Base-by-base conservation (phyloP, 2,329 filamentous ascomycete species). In the Hypoxylon sp. region DNA sequence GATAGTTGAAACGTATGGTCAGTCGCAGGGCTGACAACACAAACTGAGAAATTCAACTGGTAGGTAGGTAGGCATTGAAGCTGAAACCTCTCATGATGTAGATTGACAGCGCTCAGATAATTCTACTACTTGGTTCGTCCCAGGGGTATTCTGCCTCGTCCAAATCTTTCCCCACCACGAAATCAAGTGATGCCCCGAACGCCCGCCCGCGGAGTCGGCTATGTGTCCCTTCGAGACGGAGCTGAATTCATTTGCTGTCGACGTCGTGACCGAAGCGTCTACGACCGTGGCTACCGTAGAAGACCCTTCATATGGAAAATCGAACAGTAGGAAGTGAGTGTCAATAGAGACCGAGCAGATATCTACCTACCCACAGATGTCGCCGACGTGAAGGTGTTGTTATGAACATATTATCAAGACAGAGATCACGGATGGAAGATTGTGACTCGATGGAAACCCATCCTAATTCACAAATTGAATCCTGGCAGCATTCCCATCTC, bases 191-290 rank as follows among this genome's bases (percentile, higher is more conserved):
- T 19, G 22, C 32, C 7, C 39, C 30, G 24, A 56, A 32, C 8
- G 26, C 10, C 34, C 24, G 49, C 22, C 48, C 41, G 7, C 43
- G 48, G 6, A 56, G 24, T 39, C 24, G 26, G 10, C n/a, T n/a
- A 53, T 53, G 10, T 20, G 10, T 24, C 53, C 48, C 11, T 20
- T 13, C 24, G 52, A 56, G 30, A 52, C 30, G 4, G 52, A 28
- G 19, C 30, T 41, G 5, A 56, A 52, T 3, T 6, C 11, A 20
- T 61, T 39, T 6, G 28, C 17, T 6, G 47, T 28, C 17, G 39
- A 51, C 15, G 22, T 30, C 6, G 13, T 49, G n/a, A 49, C 37
- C 1, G 17, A 56, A 4, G 28, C 30, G 5, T 49, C 15, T 3
- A 43, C 2, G 6, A 56, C 19, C 41, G 39, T 7, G 15, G 24